Conservation (phyloP, 2,329 filamentous ascomycete genomes). For the Daldinia sp. region DNA sequence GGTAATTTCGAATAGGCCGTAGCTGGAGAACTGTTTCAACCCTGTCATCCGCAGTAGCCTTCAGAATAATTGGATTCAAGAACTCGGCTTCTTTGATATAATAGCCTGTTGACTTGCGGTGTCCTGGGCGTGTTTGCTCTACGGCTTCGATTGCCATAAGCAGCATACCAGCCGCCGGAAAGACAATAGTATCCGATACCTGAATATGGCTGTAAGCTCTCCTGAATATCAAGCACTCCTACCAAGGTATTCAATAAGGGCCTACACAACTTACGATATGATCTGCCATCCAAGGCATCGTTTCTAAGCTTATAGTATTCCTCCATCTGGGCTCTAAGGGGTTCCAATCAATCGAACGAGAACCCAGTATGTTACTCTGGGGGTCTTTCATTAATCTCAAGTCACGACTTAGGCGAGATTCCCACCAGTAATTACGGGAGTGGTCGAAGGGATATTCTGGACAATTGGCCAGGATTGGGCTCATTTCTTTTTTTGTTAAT, state of each 20-base stretch:
- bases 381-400: background rate
- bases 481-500: background rate
- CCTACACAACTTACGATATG: background rate
- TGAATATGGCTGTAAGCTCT: too few relatives aligned
- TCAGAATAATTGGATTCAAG: background rate
- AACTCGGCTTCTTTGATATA: background rate
- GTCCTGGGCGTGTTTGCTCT: background rate
- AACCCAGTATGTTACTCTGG: constrained; percentile 11
- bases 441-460: background rate
- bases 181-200: background rate
- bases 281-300: background rate
- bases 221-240: too few relatives aligned
- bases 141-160: background rate
- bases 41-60: background rate
- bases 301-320: background rate
- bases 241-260: background rate
- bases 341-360: constrained; percentile 20
- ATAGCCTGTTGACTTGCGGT: background rate
- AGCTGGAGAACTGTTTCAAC: background rate
- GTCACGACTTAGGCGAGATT: background rate
- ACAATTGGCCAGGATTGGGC: background rate
- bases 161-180: background rate
- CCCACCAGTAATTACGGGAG: background rate
- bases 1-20: background rate
- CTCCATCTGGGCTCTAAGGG: constrained; percentile 27